Conservation (phyloP, 192 early-diverging fungal species). For the Coemansia sp. region DNA sequence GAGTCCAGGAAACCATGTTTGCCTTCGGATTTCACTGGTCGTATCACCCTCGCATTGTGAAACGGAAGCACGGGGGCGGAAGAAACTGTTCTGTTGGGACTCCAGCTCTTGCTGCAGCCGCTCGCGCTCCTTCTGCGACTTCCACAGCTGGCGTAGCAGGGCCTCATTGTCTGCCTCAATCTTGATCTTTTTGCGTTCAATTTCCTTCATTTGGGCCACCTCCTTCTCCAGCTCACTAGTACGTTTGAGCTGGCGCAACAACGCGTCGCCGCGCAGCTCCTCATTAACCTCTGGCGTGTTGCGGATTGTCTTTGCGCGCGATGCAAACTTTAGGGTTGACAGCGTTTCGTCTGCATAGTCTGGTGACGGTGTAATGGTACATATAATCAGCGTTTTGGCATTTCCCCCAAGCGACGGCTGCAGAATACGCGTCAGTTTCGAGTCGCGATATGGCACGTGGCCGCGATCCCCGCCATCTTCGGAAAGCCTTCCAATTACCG, state of each 20-base stretch:
- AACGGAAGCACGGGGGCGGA: constrained; percentile 17
- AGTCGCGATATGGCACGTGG: constrained; percentile 97
- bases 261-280: constrained; percentile 54
- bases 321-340: constrained; percentile 95
- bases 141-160: constrained; percentile 50
- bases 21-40: constrained; percentile 26
- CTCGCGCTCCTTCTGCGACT: constrained; percentile 50
- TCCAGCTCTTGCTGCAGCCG: constrained; percentile 51
- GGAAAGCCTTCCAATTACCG: constrained; percentile 89
- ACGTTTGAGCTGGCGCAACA: constrained; percentile 48
- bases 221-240: constrained; percentile 54
- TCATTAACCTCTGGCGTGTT: constrained; percentile 81
- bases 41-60: constrained; percentile 11
- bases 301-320: constrained; percentile 84
- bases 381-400: constrained; percentile 85
- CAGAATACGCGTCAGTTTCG: constrained; percentile 91
- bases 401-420: constrained; percentile 91
- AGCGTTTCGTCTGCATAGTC: constrained; percentile 80
- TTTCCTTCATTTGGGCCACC: constrained; percentile 54
- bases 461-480: constrained; percentile 57
- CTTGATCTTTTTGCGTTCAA: constrained; percentile 50
- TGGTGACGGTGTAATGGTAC: constrained; percentile 81
- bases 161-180: constrained; percentile 54
- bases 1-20: constrained; percentile 56
- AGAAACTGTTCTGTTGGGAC: constrained; percentile 34